Percentiles rank a stretch among this genome's conserved stretches.
Conservation (phyloP, 768 basidiomycete species). For the Amanita muscaria region DNA sequence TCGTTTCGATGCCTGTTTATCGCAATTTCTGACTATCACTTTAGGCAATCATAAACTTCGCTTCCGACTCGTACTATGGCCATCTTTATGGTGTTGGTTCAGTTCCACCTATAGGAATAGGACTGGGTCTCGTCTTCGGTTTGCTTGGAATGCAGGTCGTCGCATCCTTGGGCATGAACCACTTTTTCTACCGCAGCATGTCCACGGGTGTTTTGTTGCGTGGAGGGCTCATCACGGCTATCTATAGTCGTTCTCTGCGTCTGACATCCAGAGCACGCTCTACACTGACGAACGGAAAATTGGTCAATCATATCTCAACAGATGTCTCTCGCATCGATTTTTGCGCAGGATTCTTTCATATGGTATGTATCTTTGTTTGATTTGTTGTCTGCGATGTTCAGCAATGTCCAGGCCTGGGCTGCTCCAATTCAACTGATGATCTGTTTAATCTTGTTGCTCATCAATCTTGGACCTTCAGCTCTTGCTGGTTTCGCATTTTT, state of each 20-base stretch:
- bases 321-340: constrained; percentile 92
- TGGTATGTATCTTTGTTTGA: constrained; percentile 27
- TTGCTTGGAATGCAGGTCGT: constrained; percentile 63
- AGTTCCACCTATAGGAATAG: constrained; percentile 38
- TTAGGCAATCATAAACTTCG: constrained; percentile 66
- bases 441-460: constrained; percentile 64
- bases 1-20: background rate
- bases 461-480: constrained; percentile 62
- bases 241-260: constrained; percentile 70
- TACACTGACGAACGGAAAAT: constrained; percentile 76
- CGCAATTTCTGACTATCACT: background rate
- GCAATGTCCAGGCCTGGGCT: constrained; percentile 44
- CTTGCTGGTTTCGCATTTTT: constrained; percentile 51
- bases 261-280: constrained; percentile 75
- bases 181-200: constrained; percentile 74
- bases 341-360: constrained; percentile 71
- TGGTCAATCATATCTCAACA: constrained; percentile 91
- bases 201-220: constrained; percentile 75
- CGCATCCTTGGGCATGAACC: constrained; percentile 60
- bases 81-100: constrained; percentile 27
- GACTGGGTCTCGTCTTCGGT: constrained; percentile 68
- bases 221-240: constrained; percentile 79
- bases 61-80: constrained; percentile 47
- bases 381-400: constrained; percentile 1
- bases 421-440: constrained; percentile 71